A percentile compares a stretch with the other conserved stretches of the same genome.
These are phyloP conservation scores for Neonectria punicea DNA, from an alignment of 2,329 filamentous ascomycete species.

Conservation along the genomic window DNA sequence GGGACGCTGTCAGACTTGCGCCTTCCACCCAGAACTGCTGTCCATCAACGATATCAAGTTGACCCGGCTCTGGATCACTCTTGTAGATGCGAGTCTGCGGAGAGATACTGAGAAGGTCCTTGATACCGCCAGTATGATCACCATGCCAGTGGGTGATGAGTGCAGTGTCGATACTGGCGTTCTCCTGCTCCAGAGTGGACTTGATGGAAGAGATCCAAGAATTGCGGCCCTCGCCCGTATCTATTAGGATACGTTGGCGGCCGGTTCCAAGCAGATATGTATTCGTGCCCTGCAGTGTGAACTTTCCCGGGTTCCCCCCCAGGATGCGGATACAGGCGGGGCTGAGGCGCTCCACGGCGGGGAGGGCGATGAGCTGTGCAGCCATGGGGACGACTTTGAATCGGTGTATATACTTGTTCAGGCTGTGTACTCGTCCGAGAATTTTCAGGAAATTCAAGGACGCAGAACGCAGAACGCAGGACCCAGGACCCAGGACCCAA, in stretches of 20 bases:
- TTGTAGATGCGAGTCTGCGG: constrained; percentile 75
- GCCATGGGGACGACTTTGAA: constrained; percentile 59
- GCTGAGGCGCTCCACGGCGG: constrained; percentile 81
- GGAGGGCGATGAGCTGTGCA: constrained; percentile 70
- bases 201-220: constrained; percentile 77
- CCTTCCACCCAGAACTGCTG: constrained; percentile 68
- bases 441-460: neutral
- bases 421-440: neutral
- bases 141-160: constrained; percentile 93
- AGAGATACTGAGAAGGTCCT: constrained; percentile 72
- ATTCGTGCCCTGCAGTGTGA: constrained; percentile 83
- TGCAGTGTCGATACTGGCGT: constrained; percentile 73
- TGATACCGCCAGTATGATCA: constrained; percentile 84
- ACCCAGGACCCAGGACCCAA: neutral
- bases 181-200: constrained; percentile 72
- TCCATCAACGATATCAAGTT: constrained; percentile 59
- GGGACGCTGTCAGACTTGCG: constrained; percentile 72
- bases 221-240: constrained; percentile 85
- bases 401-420: neutral
- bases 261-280: constrained; percentile 92
- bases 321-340: constrained; percentile 83
- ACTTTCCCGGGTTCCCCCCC: constrained; percentile 90
- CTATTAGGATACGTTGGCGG: constrained; percentile 78
- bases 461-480: neutral
- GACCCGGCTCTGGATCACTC: constrained; percentile 63